Evolutionary conservation across 108 stramenopile species (phyloP), one percentile per base, ranked within the genome.

Genomic region (Cylindrotheca fusiformis): DNA sequence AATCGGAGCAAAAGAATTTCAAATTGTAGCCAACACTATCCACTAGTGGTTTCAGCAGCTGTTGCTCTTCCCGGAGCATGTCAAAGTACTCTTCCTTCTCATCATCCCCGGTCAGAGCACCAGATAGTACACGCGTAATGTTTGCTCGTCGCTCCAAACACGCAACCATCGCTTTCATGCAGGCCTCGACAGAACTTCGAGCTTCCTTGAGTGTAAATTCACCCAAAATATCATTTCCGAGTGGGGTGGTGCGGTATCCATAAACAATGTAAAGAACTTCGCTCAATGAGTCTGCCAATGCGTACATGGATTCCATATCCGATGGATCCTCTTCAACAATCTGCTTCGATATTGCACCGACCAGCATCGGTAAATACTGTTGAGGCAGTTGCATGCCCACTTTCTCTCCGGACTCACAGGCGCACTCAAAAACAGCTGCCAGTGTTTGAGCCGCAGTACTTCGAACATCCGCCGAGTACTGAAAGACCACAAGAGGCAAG

Each of bases 11-110:
- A 30, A 80, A 70, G 46, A 84, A 68, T 64, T 94, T 94, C 0
- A 94, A 67, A 20, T 69, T 85, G 69, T 90, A 94, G 8, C 92
- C 92, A 47, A 90, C 78, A 22, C 75, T 71, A 67, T 94, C 88
- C 6, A 90, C 86, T 17, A 90, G 60, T 17, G 85, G 85, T 23
- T 87, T 94, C 52, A 94, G 59, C 2, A 82, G 65, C 31, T 77
- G 71, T 24, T 74, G 71, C 58, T 90, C 87, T 10, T 56, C 60
- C 8, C 60, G 27, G 17, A 84, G 57, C 20, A 70, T 60, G 27
- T 71, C 72, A 20, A 66, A 45, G 71, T 80, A 84, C 0, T 81
- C 80, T 56, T 81, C 81, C 25, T 63, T 55, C 55, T 90, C 88
- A 55, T 90, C 92, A 46, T 83, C 71, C 20, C 85, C 84, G 3